Base-by-base conservation (phyloP, 768 basidiomycete species). In the Tylopilus sp. region DNA sequence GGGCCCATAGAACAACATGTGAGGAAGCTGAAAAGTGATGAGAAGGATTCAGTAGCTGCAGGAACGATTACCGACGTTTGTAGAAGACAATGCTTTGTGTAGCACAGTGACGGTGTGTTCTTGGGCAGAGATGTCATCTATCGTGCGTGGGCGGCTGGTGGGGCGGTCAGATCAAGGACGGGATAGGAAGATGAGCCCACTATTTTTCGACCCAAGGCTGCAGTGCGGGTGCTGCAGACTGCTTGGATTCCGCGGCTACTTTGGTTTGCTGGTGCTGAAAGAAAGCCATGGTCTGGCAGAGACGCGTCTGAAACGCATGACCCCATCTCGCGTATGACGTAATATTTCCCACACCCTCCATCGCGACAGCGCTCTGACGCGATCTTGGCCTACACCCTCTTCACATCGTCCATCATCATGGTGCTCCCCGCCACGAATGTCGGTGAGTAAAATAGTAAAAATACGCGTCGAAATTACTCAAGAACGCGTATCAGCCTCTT, bases 131-230 rank as follows among this genome's bases (percentile, higher is more conserved):
- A 99, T 85, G 68, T 99, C 97, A 63, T 97, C 92, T 56, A 99
- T 98, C 20, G 95, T 98, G 71, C 91, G 92, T 43, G 97, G 97
- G 45, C 97, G 90, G 67, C 94, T 98, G 65, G 23, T 43, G 47
- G 51, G 25, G 54, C 21, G n/a, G 38, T 42, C 36, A 59, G 41
- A 43, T 31, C 28, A 39, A 40, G 40, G 23, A 23, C 6, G 8
- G 12, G 7, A 12, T 15, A 46, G 42, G n/a, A 38, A 28, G n/a
- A 8, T 13, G 30, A 10, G 71, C 82, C 44, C 38, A 95, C 94
- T 98, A 99, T 81, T 98, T 98, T 73, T 99, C 97, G 0, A 99
- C 94, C 97, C 97, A 99, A 55, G 97, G 93, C 64, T 93, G 91
- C 35, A 82, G 67, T 20, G 73, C 75, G 12, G 82, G 82, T 50